phyloP scores from a whole-genome alignment of 257 asterid genomes.

The Przewalskia tangutica region DNA sequence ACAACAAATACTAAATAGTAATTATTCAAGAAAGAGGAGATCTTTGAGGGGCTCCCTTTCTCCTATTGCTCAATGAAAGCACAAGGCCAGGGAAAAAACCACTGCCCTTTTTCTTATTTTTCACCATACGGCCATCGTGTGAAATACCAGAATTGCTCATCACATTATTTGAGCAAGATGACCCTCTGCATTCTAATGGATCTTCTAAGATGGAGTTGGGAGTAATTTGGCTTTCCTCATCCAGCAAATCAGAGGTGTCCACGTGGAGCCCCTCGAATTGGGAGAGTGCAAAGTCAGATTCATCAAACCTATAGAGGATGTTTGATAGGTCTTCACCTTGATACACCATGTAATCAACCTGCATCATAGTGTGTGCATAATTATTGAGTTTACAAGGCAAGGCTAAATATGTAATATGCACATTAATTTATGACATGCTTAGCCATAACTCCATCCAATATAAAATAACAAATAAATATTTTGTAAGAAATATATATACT shows the following conservation, averaged over 20 bases:
- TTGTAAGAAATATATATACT: neutral
- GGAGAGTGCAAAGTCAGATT: conserved; percentile 44
- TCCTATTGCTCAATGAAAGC: conserved; percentile 51
- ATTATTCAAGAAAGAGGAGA: conserved; percentile 59
- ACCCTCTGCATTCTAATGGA: conserved; percentile 29
- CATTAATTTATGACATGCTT: neutral
- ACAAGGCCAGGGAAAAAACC: conserved; percentile 45
- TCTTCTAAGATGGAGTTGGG: conserved; percentile 42
- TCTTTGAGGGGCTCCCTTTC: conserved; percentile 90
- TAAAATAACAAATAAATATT: neutral
- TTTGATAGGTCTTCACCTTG: conserved; percentile 51
- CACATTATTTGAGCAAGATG: conserved; percentile 24
- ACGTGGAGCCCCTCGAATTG: conserved; percentile 43
- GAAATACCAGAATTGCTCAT: conserved; percentile 23
- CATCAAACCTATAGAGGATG: conserved; percentile 36
- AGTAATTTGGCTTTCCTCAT: conserved; percentile 34
- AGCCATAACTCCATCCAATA: no score
- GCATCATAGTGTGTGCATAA: neutral
- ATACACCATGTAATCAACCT: conserved; percentile 66
- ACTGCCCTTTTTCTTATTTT: conserved; percentile 22
- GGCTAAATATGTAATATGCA: neutral
- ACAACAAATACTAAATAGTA: neutral
- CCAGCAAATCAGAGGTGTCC: conserved; percentile 29
- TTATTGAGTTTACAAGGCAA: neutral
- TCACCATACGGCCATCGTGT: neutral